These are phyloP conservation scores for Colletotrichum echinochloae DNA, from an alignment of 2,329 filamentous ascomycete genomes.

Conservation along the genomic window DNA sequence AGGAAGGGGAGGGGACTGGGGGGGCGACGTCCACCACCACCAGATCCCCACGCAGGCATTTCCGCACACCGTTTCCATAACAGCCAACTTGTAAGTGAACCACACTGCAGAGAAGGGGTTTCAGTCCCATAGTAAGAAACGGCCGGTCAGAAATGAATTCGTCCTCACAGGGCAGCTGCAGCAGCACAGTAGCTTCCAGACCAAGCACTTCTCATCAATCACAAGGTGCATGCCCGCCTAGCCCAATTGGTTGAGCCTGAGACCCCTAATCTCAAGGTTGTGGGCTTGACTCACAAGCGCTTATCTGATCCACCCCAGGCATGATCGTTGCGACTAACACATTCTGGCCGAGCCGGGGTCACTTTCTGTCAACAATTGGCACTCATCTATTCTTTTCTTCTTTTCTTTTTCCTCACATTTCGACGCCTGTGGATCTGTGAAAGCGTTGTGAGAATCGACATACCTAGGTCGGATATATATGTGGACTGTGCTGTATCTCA, in stretches of 20 bases:
- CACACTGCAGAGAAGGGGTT: not conserved
- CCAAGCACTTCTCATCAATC: not conserved
- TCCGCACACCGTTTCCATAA: not conserved
- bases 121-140: not conserved
- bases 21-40: not conserved
- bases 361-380: conserved; percentile 25
- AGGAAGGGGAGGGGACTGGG: not conserved
- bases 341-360: conserved; percentile 16
- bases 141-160: not conserved
- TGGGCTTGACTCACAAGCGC: conserved; percentile 58
- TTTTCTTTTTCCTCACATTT: not conserved
- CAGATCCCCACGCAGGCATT: not conserved
- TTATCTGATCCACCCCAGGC: not conserved
- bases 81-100: not conserved
- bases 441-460: not conserved
- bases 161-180: not conserved
- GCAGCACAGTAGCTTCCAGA: not conserved
- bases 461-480: not conserved
- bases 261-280: conserved; percentile 75
- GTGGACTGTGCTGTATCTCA: not conserved
- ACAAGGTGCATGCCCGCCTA: conserved; percentile 61
- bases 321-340: not conserved
- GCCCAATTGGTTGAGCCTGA: conserved; percentile 80
- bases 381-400: not conserved
- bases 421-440: not conserved